Conservation (phyloP, 495 filamentous ascomycete species). For the Neurospora sublineolata region DNA sequence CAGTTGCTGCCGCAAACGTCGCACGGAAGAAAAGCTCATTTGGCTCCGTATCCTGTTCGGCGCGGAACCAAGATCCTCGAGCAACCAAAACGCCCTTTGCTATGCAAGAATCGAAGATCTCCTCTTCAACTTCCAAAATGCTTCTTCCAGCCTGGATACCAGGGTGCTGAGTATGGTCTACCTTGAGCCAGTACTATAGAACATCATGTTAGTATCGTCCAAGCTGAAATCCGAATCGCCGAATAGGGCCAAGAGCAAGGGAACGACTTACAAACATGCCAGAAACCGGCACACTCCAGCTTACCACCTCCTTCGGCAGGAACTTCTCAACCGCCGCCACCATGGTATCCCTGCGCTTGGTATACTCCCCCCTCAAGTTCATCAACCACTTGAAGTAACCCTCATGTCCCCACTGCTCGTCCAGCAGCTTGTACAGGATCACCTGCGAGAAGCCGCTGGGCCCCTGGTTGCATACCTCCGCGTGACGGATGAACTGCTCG, state of each 20-base stretch:
- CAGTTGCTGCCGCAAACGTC: constrained; percentile 73
- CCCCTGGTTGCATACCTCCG: constrained; percentile 71
- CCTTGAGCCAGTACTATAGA: constrained; percentile 64
- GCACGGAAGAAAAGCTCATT: constrained; percentile 68
- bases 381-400: constrained; percentile 89
- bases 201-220: neutral
- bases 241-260: too few relatives aligned
- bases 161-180: constrained; percentile 69
- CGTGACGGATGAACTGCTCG: constrained; percentile 64
- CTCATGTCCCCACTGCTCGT: constrained; percentile 89
- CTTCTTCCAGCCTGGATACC: constrained; percentile 36
- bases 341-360: constrained; percentile 60
- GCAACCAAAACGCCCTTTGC: constrained; percentile 62
- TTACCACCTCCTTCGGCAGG: constrained; percentile 65
- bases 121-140: constrained; percentile 65
- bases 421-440: constrained; percentile 75
- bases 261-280: constrained; percentile 98
- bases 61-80: constrained; percentile 81
- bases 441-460: constrained; percentile 76
- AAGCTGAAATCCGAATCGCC: neutral
- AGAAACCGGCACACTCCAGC: constrained; percentile 74
- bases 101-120: constrained; percentile 66
- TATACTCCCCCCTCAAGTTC: constrained; percentile 72
- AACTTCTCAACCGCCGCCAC: constrained; percentile 73
- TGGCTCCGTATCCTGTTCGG: constrained; percentile 35